A percentile compares a stretch with the other conserved stretches of the same genome.
Evolutionary conservation across 177 flowering plant genomes (phyloP).

Genomic region (Vitis hybrid): DNA sequence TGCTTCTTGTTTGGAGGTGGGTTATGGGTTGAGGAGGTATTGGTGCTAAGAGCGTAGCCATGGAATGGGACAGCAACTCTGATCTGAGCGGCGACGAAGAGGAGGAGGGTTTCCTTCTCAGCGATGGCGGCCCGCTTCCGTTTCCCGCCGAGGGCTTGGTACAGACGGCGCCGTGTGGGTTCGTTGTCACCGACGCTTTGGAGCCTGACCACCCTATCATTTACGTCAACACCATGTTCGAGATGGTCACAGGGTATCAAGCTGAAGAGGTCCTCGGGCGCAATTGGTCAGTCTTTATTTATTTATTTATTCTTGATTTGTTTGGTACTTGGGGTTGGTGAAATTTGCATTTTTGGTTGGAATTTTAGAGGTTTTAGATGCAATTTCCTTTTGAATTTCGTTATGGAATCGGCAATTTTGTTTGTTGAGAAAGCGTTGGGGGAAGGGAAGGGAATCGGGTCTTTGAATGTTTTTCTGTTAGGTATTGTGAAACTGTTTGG

Average conservation of each 20-base stretch:
- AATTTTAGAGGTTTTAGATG: no score
- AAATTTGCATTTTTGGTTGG: no score
- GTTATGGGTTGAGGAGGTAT: no score
- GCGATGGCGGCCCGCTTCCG: constrained; percentile 65
- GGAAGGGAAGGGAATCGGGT: no score
- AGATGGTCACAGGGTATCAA: constrained; percentile 79
- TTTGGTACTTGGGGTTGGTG: no score
- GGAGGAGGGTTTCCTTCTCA: constrained; percentile 40
- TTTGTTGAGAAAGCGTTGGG: no score
- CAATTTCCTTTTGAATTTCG: no score
- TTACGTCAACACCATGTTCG: constrained; percentile 82
- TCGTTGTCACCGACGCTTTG: constrained; percentile 81
- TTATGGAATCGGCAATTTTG: no score
- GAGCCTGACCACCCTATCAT: constrained; percentile 92
- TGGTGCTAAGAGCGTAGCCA: constrained; percentile 1
- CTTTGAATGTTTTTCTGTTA: no score
- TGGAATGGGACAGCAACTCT: constrained; percentile 96
- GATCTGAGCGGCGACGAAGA: constrained; percentile 80
- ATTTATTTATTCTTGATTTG: no score
- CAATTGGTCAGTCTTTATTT: constrained; percentile 69
- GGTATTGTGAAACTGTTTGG: no score
- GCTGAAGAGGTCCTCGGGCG: constrained; percentile 94
- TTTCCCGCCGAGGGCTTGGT: constrained; percentile 62
- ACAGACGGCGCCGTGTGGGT: constrained; percentile 74
- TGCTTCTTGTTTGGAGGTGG: no score